A percentile compares a stretch with the other conserved stretches of the same genome.
These are phyloP conservation scores for Trametes sp. DNA, from an alignment of 1,284 basidiomycete genomes.

Conservation along the genomic window DNA sequence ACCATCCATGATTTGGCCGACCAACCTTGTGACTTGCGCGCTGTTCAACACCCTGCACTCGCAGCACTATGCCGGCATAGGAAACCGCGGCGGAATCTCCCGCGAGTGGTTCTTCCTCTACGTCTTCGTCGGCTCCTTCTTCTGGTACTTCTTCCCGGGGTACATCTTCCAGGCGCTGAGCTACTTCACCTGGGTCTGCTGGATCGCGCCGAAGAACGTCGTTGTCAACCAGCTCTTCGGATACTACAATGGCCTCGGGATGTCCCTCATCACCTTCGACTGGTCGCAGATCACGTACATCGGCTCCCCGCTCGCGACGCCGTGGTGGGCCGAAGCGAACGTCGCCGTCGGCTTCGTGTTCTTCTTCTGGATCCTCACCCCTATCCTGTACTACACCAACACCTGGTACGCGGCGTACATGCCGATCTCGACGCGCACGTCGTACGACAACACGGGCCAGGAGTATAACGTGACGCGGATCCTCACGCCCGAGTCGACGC, in stretches of 20 bases:
- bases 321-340: slow-evolving; percentile 44
- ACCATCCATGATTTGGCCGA: slow-evolving; percentile 81
- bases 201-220: slow-evolving; percentile 65
- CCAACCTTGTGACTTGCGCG: slow-evolving; percentile 74
- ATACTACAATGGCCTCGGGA: slow-evolving; percentile 76
- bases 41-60: slow-evolving; percentile 83
- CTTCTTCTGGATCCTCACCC: slow-evolving; percentile 69
- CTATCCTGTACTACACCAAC: slow-evolving; percentile 55
- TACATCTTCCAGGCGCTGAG: slow-evolving; percentile 52
- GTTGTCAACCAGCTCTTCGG: slow-evolving; percentile 89
- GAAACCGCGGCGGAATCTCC: slow-evolving; percentile 67
- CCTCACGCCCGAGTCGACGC: slow-evolving; percentile 49
- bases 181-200: slow-evolving; percentile 66
- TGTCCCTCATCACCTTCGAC: slow-evolving; percentile 60
- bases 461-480: slow-evolving; percentile 62
- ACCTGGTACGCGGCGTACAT: slow-evolving; percentile 50
- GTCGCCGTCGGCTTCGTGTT: slow-evolving; percentile 42
- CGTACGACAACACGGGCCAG: slow-evolving; percentile 51
- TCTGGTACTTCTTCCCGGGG: slow-evolving; percentile 53
- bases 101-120: slow-evolving; percentile 43
- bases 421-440: slow-evolving; percentile 43
- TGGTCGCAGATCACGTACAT: slow-evolving; percentile 45
- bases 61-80: slow-evolving; percentile 68
- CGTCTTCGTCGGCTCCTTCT: slow-evolving; percentile 37
- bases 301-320: slow-evolving; percentile 43